Base-by-base conservation (phyloP, 495 filamentous ascomycete species). In the Xylaria sp. region DNA sequence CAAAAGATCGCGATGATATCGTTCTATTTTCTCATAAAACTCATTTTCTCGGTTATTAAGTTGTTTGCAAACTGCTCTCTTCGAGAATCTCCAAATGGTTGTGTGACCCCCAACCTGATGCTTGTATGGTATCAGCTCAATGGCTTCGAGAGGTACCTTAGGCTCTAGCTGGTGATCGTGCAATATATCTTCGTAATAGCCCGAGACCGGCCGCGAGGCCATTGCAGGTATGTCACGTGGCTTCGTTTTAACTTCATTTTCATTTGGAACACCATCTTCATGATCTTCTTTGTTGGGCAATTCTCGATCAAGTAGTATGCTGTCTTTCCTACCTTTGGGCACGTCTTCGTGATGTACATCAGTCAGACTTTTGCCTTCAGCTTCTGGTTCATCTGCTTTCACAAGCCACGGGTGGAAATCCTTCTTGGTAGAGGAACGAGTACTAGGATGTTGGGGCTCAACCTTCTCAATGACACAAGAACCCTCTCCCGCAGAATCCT, bases 101-200 rank as follows among this genome's bases (percentile, higher is more conserved):
- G 93, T 97, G 81, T 99, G 96, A 1, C 96, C 96, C 24, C 96
- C 96, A 67, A 99, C 96, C 78, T 99, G 96, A 80, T 99, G 96
- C 55, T 93, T 92, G 79, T 97, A 99, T 6, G 96, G 96, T 72
- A 98, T 97, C 72, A 99, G 84, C 79, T 98, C 95, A 73, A 99
- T 97, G 15, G 95, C 95, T 21, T 95, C 93, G 29, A 97, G 80
- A 19, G 95, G 94, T 71, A 84, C 68, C 86, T 89, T 82, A 78
- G 85, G 76, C 44, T 79, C 79, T 69, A 75, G 71, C 68, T 85
- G 81, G 67, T 85, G 82, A 12, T 84, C 84, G 72, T 86, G 83
- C 35, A 84, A 72, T 66, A 81, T 77, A 40, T 86, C 84, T 71
- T 85, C 83, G 68, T 79, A 75, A 71, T 82, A 78, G 62, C 82